Conservation (phyloP, 176 grass and related monocot genomes). For the Oropetium thomaeum region DNA sequence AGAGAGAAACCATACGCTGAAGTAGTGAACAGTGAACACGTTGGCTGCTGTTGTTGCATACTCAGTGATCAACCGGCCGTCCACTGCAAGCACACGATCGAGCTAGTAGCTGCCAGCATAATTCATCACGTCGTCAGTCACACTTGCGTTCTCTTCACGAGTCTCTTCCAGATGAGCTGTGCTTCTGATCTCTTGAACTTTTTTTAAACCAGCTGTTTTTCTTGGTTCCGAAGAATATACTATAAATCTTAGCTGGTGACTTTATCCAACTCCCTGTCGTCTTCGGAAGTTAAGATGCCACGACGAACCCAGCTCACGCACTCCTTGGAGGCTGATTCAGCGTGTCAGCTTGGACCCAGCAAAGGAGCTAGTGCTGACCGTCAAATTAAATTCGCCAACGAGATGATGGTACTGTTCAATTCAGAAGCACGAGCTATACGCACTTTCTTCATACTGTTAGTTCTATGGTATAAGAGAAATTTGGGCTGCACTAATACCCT, state of each 20-base stretch:
- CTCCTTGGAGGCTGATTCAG: not conserved
- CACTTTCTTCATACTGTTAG: too few species aligned
- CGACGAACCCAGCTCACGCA: not conserved
- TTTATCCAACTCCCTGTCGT: not conserved
- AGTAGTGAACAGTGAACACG: not conserved
- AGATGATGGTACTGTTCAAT: not conserved
- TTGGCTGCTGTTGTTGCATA: not conserved
- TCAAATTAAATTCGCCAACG: not conserved
- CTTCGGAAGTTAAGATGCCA: not conserved
- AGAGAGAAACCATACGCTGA: too few species aligned
- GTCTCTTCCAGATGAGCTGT: conserved; percentile 27
- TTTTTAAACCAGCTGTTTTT: not conserved
- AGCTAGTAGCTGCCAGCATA: not conserved
- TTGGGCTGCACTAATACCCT: too few species aligned
- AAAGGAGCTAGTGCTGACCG: not conserved
- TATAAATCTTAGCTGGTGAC: not conserved
- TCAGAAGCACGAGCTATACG: not conserved
- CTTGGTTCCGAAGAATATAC: not conserved
- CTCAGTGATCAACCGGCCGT: not conserved
- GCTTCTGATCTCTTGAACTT: not conserved
- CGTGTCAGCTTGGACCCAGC: not conserved
- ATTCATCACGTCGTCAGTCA: not conserved
- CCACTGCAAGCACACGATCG: not conserved
- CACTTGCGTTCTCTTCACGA: not conserved
- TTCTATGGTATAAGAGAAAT: too few species aligned